Base-by-base conservation (phyloP, 1,284 basidiomycete species). In the Abortiporus biennis region DNA sequence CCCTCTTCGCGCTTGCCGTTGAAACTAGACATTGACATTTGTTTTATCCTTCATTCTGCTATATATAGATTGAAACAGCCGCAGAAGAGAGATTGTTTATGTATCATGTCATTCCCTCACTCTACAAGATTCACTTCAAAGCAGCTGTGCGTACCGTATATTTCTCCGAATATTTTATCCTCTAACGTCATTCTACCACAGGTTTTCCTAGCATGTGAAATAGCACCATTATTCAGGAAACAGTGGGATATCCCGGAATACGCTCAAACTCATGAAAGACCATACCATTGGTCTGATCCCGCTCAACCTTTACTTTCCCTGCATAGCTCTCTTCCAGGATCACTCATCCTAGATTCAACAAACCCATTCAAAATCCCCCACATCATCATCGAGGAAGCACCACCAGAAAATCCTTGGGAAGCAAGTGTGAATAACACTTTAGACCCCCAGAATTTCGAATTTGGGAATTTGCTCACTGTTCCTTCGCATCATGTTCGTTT, bases 281-380 rank as follows among this genome's bases (percentile, higher is more conserved):
- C 63, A 6, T 73, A 65, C 50, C 45, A 46, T 24, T 77, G 73
- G 74, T 57, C 54, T 20, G 73, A 77, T 54, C 66, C 72, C 36
- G 73, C 69, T 21, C 21, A 57, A 51, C 47, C 57, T 33, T 42
- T 70, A 13, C 59, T 68, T 2, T 33, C 47, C 2, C 35, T 40
- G 4, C 54, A 40, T 47, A 40, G 44, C 20, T 55, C 48, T 27
- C 53, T 47, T 16, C 51, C 50, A 5, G 63, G 63, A 5, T 54
- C 64, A 16, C 60, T 56, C 4, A 52, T 75, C 44, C 52, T 74
- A 22, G 67, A 72, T 44, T 76, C 75, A 13, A 46, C 54, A 6
- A 55, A 47, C 36, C 72, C 75, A 4, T 71, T 63, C 50, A 53
- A 53, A 24, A 61, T 60, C 3, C 75, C 75, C 6, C 75, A 77